Percentiles rank a stretch among this genome's conserved stretches.
Evolutionary conservation across 108 stramenopile species (phyloP).

Genomic region (Nitzschia putrida): DNA sequence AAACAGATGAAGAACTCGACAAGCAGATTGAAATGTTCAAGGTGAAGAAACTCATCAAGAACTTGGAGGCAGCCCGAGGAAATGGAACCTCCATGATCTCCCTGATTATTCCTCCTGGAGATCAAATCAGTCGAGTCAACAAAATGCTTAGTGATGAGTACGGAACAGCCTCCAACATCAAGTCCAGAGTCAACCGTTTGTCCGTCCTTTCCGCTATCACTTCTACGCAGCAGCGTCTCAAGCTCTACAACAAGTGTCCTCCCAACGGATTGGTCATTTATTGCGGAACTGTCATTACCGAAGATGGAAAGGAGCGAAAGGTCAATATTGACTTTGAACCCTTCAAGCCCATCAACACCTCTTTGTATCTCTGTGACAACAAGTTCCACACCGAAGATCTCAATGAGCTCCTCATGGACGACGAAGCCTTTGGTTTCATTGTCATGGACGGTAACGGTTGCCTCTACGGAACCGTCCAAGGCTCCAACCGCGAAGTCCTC

Average conservation of each 20-base stretch:
- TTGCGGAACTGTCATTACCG: slow-evolving; percentile 97
- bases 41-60: slow-evolving; percentile 99
- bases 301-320: slow-evolving; percentile 98
- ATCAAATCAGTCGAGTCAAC: slow-evolving; percentile 91
- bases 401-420: slow-evolving; percentile 97
- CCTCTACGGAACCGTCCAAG: slow-evolving; percentile 94
- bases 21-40: slow-evolving; percentile 98
- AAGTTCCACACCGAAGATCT: slow-evolving; percentile 98
- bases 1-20: slow-evolving; percentile 54
- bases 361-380: slow-evolving; percentile 98
- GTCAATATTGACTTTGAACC: slow-evolving; percentile 99
- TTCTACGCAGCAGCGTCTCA: slow-evolving; percentile 97
- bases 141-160: slow-evolving; percentile 99
- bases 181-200: slow-evolving; percentile 95
- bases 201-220: slow-evolving; percentile 98
- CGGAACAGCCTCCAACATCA: slow-evolving; percentile 99
- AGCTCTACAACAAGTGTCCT: slow-evolving; percentile 95
- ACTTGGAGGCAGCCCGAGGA: slow-evolving; percentile 88
- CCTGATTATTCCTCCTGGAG: slow-evolving; percentile 95
- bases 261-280: slow-evolving; percentile 97
- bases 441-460: slow-evolving; percentile 99
- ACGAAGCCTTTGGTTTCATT: slow-evolving; percentile 98
- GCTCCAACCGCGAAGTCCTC: slow-evolving; percentile 90
- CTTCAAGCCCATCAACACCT: slow-evolving; percentile 99
- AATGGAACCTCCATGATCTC: slow-evolving; percentile 99